phyloP scores from a whole-genome alignment of 768 basidiomycete species.

The Hemileccinum impolitum region DNA sequence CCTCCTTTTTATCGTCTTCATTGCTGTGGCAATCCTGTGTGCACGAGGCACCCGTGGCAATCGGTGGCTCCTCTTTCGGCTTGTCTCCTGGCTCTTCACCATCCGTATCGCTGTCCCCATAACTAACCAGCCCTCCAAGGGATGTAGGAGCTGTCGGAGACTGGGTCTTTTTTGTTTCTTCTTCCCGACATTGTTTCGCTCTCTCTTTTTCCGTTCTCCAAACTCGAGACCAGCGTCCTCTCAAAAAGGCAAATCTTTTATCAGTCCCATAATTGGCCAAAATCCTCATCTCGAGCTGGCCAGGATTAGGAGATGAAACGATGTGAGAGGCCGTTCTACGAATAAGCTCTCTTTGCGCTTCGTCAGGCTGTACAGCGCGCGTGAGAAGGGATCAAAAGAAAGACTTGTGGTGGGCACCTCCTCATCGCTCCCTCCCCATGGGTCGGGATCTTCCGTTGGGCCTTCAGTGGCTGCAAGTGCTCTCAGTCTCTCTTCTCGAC shows the following conservation, averaged over 20 bases:
- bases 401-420: conserved; percentile 43
- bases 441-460: conserved; percentile 39
- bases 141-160: conserved; percentile 14
- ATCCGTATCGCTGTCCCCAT: conserved; percentile 55
- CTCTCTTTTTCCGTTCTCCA: conserved; percentile 61
- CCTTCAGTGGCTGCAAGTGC: conserved; percentile 48
- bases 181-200: conserved; percentile 28
- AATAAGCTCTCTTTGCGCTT: conserved; percentile 63
- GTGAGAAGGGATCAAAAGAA: conserved; percentile 9
- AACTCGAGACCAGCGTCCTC: conserved; percentile 65
- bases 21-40: neutral
- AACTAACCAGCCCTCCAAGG: conserved; percentile 56
- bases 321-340: conserved; percentile 69
- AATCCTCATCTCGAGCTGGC: conserved; percentile 84
- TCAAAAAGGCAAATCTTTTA: conserved; percentile 74
- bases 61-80: conserved; percentile 4
- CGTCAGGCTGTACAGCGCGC: conserved; percentile 47
- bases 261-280: conserved; percentile 82
- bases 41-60: neutral
- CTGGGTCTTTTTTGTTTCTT: conserved; percentile 25
- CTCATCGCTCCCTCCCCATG: conserved; percentile 69
- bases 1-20: conserved; percentile 35
- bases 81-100: conserved; percentile 29
- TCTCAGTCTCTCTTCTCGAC: conserved; percentile 62
- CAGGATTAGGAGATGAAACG: conserved; percentile 66